Evolutionary conservation across 2,329 filamentous ascomycete species (phyloP), one percentile per base, ranked within the genome.

Genomic region (Pseudogymnoascus sp.): DNA sequence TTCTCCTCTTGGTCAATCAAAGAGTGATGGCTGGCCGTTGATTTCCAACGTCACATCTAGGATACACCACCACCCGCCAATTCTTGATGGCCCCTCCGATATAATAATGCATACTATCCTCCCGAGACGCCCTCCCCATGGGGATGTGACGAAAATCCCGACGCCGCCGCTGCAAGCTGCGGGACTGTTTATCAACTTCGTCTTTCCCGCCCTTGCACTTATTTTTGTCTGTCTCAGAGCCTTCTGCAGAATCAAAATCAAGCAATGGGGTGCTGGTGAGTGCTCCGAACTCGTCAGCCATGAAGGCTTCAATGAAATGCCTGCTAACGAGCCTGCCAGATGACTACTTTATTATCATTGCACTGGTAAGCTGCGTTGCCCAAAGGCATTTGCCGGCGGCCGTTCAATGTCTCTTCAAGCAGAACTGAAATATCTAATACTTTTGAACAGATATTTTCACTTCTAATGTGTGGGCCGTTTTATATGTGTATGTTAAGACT

Each of bases 81-180:
- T 53, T 53, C 47, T 31, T 53, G 47, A 31, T 57, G 26, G n/a
- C 19, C 10, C 4, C 33, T 1, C n/a, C n/a, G 50, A 57, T 19
- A 57, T 19, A 57, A 57, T 19, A 57, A 57, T 57, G 50, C 4
- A 57, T 57, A 57, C 50, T 33, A 57, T 57, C 28, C 26, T 57
- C 50, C 50, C 50, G 7, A 57, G 50, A 33, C 50, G 50, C n/a
- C 26, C 50, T 33, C 50, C 50, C 6, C 50, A 57, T 33, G 50
- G n/a, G 28, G 50, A 57, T 33, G 50, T 57, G 10, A 57, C 50
- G 10, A 28, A 69, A 42, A 73, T 75, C 7, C 73, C 73, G 1
- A 75, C 73, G 10, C 70, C 73, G 10, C 67, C 72, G n/a, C 70
- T 74, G 13, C 74, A 76, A 53, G 63, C 67, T 7, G 65, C 65